phyloP scores from a whole-genome alignment of 1,139 yeast species.

The Candida sanyaensis region DNA sequence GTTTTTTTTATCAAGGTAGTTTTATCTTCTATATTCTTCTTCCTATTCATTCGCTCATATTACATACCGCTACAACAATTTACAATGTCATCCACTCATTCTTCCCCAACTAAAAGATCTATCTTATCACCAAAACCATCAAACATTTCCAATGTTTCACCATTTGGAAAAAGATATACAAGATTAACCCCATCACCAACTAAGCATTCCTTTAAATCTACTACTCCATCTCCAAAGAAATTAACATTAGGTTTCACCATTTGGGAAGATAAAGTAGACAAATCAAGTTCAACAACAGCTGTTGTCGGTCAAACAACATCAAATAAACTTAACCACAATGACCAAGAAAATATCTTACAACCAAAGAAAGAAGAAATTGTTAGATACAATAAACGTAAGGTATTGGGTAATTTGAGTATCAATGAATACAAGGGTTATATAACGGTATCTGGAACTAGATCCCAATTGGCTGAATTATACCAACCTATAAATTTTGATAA shows the following conservation, averaged over 20 bases:
- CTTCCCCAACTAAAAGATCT: slow-evolving; percentile 32
- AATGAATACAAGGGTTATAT: slow-evolving; percentile 38
- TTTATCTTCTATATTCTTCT: not conserved
- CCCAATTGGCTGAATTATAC: slow-evolving; percentile 31
- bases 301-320: slow-evolving; percentile 13
- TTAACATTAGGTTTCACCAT: slow-evolving; percentile 34
- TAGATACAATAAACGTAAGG: slow-evolving; percentile 22
- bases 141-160: slow-evolving; percentile 28
- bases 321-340: slow-evolving; percentile 32
- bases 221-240: slow-evolving; percentile 19
- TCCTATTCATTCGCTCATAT: not conserved
- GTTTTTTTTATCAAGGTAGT: not conserved
- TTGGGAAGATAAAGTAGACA: slow-evolving; percentile 33
- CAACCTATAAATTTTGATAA: slow-evolving; percentile 35
- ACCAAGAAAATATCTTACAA: slow-evolving; percentile 49
- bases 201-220: slow-evolving; percentile 4
- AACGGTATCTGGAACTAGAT: slow-evolving; percentile 12
- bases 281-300: slow-evolving; percentile 9
- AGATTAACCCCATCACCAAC: slow-evolving; percentile 13
- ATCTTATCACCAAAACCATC: slow-evolving; percentile 35
- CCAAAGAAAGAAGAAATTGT: slow-evolving; percentile 29
- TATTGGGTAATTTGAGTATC: slow-evolving; percentile 35
- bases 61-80: not conserved
- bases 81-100: slow-evolving; percentile 26
- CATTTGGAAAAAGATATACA: slow-evolving; percentile 22